A percentile compares a stretch with the other conserved stretches of the same genome.
phyloP scores from a whole-genome alignment of 495 filamentous ascomycete genomes.

The Tuber indicum region DNA sequence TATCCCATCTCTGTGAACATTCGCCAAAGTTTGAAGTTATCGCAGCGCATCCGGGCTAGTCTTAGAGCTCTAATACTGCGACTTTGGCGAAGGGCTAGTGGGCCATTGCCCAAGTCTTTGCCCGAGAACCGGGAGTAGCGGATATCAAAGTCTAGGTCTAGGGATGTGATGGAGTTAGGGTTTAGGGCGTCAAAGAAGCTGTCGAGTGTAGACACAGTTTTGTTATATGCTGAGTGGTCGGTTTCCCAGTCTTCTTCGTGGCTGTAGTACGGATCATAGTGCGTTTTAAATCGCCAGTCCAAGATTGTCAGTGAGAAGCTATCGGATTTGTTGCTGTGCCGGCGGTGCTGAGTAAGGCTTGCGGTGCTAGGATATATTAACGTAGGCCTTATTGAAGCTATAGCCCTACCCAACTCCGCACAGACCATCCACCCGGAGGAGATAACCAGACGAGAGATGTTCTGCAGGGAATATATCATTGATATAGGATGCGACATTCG shows the following conservation, averaged over 20 bases:
- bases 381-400: conserved; percentile 38
- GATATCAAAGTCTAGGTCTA: conserved; percentile 39
- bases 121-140: conserved; percentile 33
- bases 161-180: conserved; percentile 33
- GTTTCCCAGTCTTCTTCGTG: conserved; percentile 33
- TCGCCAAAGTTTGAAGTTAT: conserved; percentile 25
- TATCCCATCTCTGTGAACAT: conserved; percentile 37
- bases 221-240: conserved; percentile 22
- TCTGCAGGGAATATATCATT: conserved; percentile 31
- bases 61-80: conserved; percentile 31
- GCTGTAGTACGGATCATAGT: conserved; percentile 34
- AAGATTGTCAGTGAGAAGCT: conserved; percentile 39
- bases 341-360: conserved; percentile 22
- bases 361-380: conserved; percentile 24
- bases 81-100: conserved; percentile 31
- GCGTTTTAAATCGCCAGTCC: conserved; percentile 41
- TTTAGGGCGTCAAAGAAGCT: conserved; percentile 37
- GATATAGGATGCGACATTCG: conserved; percentile 37
- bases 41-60: conserved; percentile 30
- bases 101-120: conserved; percentile 21
- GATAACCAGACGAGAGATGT: conserved; percentile 37
- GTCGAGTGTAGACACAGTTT: conserved; percentile 25
- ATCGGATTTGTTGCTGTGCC: conserved; percentile 25
- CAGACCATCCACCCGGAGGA: conserved; percentile 42
- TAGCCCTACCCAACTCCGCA: conserved; percentile 35